A percentile compares a stretch with the other conserved stretches of the same genome.
phyloP scores from a whole-genome alignment of 345 rosid species.

The Eucalyptus erythrocorys region DNA sequence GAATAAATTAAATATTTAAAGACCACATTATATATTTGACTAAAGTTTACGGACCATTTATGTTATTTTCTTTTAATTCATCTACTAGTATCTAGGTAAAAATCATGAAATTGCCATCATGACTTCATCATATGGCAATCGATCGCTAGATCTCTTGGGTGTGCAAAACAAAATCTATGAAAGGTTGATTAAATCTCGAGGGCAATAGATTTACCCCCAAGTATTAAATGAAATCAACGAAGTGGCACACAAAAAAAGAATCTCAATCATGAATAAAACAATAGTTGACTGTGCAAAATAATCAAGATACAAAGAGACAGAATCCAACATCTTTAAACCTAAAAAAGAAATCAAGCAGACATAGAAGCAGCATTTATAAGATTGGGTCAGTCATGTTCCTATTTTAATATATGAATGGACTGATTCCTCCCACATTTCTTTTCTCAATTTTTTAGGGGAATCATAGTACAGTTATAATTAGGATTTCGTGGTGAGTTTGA shows the following conservation, averaged over 20 bases:
- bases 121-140: background rate
- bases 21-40: background rate
- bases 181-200: background rate
- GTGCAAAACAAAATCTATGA: background rate
- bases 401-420: background rate
- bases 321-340: background rate
- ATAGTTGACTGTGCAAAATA: background rate
- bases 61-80: background rate
- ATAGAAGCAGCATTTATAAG: background rate
- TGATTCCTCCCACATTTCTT: background rate
- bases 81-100: background rate
- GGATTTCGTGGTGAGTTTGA: background rate
- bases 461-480: background rate
- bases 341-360: background rate
- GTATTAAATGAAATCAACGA: background rate
- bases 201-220: background rate
- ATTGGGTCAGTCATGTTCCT: background rate
- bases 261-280: background rate
- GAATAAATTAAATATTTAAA: no score
- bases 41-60: background rate
- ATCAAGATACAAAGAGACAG: background rate
- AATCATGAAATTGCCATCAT: background rate
- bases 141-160: background rate
- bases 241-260: background rate
- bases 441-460: background rate